phyloP scores from a whole-genome alignment of 768 basidiomycete genomes.

The Boletellus emodensis region DNA sequence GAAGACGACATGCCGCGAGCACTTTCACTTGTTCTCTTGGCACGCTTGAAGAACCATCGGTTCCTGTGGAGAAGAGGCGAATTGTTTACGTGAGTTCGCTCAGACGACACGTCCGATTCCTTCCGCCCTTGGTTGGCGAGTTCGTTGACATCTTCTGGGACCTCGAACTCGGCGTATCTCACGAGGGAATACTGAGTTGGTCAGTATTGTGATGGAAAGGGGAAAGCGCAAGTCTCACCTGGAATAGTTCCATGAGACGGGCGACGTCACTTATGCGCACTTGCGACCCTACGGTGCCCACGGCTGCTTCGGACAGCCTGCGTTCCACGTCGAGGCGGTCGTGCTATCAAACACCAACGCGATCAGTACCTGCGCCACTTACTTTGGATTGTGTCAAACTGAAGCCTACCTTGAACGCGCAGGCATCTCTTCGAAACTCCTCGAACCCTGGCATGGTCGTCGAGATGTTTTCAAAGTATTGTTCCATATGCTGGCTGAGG shows the following conservation, averaged over 20 bases:
- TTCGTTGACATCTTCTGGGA: slow-evolving; percentile 30
- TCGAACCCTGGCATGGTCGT: slow-evolving; percentile 58
- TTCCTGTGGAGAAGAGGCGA: slow-evolving; percentile 26
- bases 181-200: slow-evolving; percentile 55
- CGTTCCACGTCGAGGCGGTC: slow-evolving; percentile 73
- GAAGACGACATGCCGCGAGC: slow-evolving; percentile 32
- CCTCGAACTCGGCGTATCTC: slow-evolving; percentile 69
- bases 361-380: slow-evolving; percentile 1
- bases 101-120: slow-evolving; percentile 35
- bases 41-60: slow-evolving; percentile 28
- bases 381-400: neutral
- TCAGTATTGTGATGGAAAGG: neutral
- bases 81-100: slow-evolving; percentile 40
- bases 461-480: slow-evolving; percentile 68
- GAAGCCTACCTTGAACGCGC: slow-evolving; percentile 68
- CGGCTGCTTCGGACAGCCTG: slow-evolving; percentile 45
- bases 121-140: slow-evolving; percentile 24
- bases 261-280: slow-evolving; percentile 79
- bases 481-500: slow-evolving; percentile 77
- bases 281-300: slow-evolving; percentile 40
- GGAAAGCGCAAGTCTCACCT: slow-evolving; percentile 38
- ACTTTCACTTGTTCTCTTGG: slow-evolving; percentile 23
- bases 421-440: slow-evolving; percentile 70
- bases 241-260: slow-evolving; percentile 80
- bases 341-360: slow-evolving; percentile 43